Evolutionary conservation across 2,329 filamentous ascomycete genomes (phyloP), one percentile per base, ranked within the genome.

Genomic region (Trichoderma atrobrunneum): DNA sequence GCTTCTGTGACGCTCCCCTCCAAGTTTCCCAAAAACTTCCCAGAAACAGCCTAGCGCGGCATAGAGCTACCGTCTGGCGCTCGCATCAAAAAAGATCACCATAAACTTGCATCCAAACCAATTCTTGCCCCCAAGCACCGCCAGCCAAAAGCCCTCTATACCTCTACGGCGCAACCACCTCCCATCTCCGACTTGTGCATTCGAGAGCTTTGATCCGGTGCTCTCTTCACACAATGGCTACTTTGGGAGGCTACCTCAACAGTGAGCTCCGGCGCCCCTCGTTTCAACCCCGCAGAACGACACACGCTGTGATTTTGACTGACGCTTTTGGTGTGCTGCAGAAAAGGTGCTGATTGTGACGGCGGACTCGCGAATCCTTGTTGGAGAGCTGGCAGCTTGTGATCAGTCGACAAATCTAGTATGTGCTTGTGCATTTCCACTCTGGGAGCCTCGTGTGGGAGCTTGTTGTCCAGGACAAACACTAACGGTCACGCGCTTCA

Each of bases 321-420:
- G 43, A 70, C 57, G 48, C n/a, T 59, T 59, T 51, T 62, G 24
- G n/a, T 26, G 60, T 62, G 65, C 70, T 72, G 12, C 57, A 98
- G 96, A 97, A 84, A 97, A 94, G 82, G 93, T 98, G 77, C 87
- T 95, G 72, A 92, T 98, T 78, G 89, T 98, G 75, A 98, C 96
- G 32, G 92, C 93, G 76, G 96, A 98, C 83, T 96, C 95, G 66
- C 91, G 95, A 77, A 97, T 93, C 61, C 85, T 95, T 26, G 88
- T 93, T 74, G 96, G 96, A 73, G 95, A 87, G 3, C 89, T 99
- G 69, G 86, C 95, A 63, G 93, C 93, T 59, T 94, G 92, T 80
- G 96, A 99, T 82, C 91, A 97, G 82, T 90, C 92, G 78, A 98
- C 96, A 76, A 99, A 99, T 82, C 85, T 99, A 74, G 89, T 91